Evolutionary conservation across 352 stramenopile species (phyloP).

Genomic region (Globisporangium polare): DNA sequence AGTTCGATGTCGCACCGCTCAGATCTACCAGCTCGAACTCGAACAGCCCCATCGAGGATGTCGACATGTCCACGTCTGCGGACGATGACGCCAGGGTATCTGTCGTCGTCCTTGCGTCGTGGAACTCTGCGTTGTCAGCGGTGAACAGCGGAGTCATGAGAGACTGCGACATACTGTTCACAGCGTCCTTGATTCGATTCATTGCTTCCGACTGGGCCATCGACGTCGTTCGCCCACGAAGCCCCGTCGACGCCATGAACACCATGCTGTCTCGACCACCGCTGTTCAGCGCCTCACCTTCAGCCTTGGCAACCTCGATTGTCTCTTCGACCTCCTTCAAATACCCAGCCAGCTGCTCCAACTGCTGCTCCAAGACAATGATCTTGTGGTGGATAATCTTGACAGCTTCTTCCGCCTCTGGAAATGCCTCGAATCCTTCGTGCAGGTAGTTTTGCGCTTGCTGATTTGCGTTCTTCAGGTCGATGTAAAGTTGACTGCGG

Average conservation of each 20-base stretch:
- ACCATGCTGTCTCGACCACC: conserved; percentile 55
- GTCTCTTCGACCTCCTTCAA: conserved; percentile 70
- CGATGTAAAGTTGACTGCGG: conserved; percentile 72
- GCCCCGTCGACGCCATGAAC: conserved; percentile 33
- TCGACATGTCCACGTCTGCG: conserved; percentile 50
- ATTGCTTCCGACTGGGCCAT: conserved; percentile 37
- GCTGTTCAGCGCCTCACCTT: conserved; percentile 43
- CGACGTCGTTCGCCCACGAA: conserved; percentile 15
- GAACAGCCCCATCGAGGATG: conserved; percentile 58
- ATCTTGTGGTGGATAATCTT: conserved; percentile 84
- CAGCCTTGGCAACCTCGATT: conserved; percentile 61
- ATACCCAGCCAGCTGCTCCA: conserved; percentile 60
- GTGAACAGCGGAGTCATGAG: conserved; percentile 72
- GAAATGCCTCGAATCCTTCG: conserved; percentile 72
- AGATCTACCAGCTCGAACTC: conserved; percentile 86
- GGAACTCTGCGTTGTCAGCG: conserved; percentile 82
- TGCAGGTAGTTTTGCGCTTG: conserved; percentile 83
- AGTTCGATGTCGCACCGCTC: conserved; percentile 58
- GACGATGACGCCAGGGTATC: conserved; percentile 24
- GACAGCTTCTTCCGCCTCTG: conserved; percentile 72
- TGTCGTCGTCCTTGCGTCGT: conserved; percentile 58
- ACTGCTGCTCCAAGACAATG: conserved; percentile 64
- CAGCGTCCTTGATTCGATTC: conserved; percentile 48
- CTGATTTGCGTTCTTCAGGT: conserved; percentile 77
- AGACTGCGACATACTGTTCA: conserved; percentile 74